phyloP scores from a whole-genome alignment of 371 early-diverging fungal species.

The Conidiobolus incongruus region DNA sequence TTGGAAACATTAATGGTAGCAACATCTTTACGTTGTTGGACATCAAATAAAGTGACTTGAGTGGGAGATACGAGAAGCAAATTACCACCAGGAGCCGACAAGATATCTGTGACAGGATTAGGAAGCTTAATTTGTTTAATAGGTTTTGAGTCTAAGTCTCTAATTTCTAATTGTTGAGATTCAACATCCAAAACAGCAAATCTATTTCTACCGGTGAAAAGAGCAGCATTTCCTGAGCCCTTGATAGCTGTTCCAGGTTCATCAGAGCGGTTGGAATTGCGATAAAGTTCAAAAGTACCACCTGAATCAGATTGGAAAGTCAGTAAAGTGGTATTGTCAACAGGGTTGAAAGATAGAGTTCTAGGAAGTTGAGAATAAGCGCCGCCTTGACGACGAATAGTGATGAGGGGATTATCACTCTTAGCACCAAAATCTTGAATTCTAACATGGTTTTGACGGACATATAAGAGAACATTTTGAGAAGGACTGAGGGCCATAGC shows the following conservation, averaged over 20 bases:
- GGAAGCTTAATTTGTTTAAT: conserved; percentile 70
- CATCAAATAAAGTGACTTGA: conserved; percentile 75
- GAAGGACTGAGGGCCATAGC: conserved; percentile 62
- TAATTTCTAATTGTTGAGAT: conserved; percentile 14
- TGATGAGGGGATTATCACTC: conserved; percentile 50
- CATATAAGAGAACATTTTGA: conserved; percentile 59
- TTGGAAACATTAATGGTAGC: conserved; percentile 51
- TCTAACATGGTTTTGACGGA: conserved; percentile 62
- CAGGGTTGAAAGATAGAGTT: conserved; percentile 76
- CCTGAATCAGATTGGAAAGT: not conserved
- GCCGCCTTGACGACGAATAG: conserved; percentile 39
- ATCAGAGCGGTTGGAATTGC: conserved; percentile 49
- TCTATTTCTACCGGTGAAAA: conserved; percentile 86
- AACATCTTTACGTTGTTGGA: conserved; percentile 48
- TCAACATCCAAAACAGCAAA: conserved; percentile 80
- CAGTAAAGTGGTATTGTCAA: conserved; percentile 59
- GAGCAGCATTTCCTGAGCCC: conserved; percentile 55
- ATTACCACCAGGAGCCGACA: conserved; percentile 63
- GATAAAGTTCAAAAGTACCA: too few relatives aligned
- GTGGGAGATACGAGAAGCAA: conserved; percentile 59
- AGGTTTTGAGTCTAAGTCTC: conserved; percentile 55
- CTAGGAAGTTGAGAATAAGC: conserved; percentile 43
- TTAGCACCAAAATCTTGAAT: conserved; percentile 50
- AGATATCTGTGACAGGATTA: conserved; percentile 53
- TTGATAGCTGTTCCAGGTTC: conserved; percentile 32